Evolutionary conservation across 2,329 filamentous ascomycete genomes (phyloP).

Genomic region (Cladosporium sp.): DNA sequence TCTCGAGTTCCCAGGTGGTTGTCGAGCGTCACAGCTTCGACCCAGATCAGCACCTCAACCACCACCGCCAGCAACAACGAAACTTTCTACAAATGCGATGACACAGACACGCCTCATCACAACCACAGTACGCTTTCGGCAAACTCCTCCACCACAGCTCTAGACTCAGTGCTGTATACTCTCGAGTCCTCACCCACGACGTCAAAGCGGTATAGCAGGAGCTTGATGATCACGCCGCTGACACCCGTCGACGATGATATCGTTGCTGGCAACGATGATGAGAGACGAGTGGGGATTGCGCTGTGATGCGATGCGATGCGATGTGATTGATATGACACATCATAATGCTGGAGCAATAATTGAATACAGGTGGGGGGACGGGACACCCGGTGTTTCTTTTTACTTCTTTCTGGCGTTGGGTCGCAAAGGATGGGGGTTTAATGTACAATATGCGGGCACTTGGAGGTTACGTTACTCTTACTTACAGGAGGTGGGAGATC

Average conservation of each 20-base stretch:
- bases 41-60: background rate
- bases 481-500: too few relatives aligned
- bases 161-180: conserved; percentile 17
- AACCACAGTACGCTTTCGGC: conserved; percentile 18
- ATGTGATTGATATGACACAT: too few relatives aligned
- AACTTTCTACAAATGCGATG: conserved; percentile 21
- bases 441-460: too few relatives aligned
- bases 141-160: conserved; percentile 20
- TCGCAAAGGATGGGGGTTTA: too few relatives aligned
- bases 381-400: too few relatives aligned
- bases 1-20: conserved; percentile 26
- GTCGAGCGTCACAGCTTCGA: conserved; percentile 21
- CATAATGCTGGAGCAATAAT: too few relatives aligned
- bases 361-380: too few relatives aligned
- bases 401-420: too few relatives aligned
- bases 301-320: background rate
- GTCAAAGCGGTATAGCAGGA: conserved; percentile 25
- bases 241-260: background rate
- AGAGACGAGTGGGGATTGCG: background rate
- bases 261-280: background rate
- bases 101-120: background rate
- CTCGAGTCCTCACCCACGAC: conserved; percentile 16
- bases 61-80: conserved; percentile 11
- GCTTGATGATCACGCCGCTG: conserved; percentile 18
- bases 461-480: too few relatives aligned